Base-by-base conservation (phyloP, 768 basidiomycete genomes). In the Suillus placidus region DNA sequence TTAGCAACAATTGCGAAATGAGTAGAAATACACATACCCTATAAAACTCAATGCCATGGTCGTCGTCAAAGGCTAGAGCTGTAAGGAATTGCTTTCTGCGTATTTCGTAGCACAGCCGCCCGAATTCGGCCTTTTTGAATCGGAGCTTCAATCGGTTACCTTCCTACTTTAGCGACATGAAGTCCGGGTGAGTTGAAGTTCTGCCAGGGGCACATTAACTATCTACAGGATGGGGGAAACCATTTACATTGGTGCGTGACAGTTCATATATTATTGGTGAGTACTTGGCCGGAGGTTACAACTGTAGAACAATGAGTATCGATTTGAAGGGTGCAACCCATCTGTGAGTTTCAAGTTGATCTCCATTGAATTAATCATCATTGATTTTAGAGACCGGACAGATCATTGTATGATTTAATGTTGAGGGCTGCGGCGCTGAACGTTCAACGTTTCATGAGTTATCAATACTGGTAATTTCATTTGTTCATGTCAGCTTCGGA, bases 11-110 rank as follows among this genome's bases (percentile, higher is more conserved):
- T 38, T 30, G 7, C 12, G 3, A 58, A 12, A 14, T 26, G 3
- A 42, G 35, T 20, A 23, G 0, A 34, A 37, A 40, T 34, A 9
- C 20, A 76, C 82, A 52, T 70, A 90, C 90, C 90, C 90, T 70
- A 92, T 91, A 73, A 90, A 92, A 80, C 87, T 90, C 66, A 85
- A 83, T 69, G 90, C 88, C 89, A 91, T 91, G 71, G 69, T 78
- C 55, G 69, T 70, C 65, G 64, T 34, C 54, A 60, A 65, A 42
- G 62, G 26, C 37, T 56, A 60, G 37, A 61, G 66, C 60, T 43
- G 37, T n/a, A 30, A 64, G 51, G 35, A 69, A 70, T 64, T 45
- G 47, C 60, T 55, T 64, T 61, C 18, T 68, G 62, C 30, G 61
- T 56, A 55, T 35, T 69, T 66, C 63, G 63, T 57, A 63, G 66